Evolutionary conservation across 2,329 filamentous ascomycete species (phyloP).

Genomic region (Trichoderma pleuroti): DNA sequence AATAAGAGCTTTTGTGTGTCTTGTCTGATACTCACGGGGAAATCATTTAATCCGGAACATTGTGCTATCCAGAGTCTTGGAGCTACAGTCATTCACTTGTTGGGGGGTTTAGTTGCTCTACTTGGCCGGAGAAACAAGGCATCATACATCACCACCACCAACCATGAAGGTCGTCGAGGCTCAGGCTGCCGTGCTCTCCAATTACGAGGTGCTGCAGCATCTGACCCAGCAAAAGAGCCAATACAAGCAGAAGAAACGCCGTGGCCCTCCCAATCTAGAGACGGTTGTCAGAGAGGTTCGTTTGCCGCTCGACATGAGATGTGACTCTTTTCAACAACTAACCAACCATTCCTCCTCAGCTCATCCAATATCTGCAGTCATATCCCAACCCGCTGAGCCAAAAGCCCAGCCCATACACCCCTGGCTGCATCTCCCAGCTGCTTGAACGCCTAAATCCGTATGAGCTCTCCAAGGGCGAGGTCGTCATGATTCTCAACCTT

Average conservation of each 20-base stretch:
- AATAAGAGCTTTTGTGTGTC: not conserved
- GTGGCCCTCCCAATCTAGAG: constrained; percentile 56
- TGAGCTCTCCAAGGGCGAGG: constrained; percentile 63
- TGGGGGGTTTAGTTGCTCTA: not conserved
- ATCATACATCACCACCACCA: not conserved
- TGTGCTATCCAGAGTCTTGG: not conserved
- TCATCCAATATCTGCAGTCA: constrained; percentile 58
- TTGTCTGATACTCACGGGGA: not conserved
- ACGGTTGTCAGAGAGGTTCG: constrained; percentile 63
- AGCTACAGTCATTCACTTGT: not conserved
- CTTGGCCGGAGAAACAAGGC: not conserved
- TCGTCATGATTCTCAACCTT: constrained; percentile 66
- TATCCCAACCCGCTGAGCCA: constrained; percentile 55
- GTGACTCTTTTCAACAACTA: not conserved
- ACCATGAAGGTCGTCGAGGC: constrained; percentile 68
- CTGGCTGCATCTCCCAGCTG: constrained; percentile 50
- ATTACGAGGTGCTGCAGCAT: constrained; percentile 69
- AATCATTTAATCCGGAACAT: not conserved
- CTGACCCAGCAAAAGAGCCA: constrained; percentile 53
- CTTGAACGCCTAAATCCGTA: constrained; percentile 54
- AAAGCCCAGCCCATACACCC: constrained; percentile 50
- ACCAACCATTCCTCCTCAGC: constrained; percentile 35
- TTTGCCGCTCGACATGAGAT: constrained; percentile 1
- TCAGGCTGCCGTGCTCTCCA: constrained; percentile 66
- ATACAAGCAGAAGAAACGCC: constrained; percentile 49